A percentile compares a stretch with the other conserved stretches of the same genome.
Evolutionary conservation across 2,329 filamentous ascomycete genomes (phyloP).

Genomic region (Endocalyx cinctus): DNA sequence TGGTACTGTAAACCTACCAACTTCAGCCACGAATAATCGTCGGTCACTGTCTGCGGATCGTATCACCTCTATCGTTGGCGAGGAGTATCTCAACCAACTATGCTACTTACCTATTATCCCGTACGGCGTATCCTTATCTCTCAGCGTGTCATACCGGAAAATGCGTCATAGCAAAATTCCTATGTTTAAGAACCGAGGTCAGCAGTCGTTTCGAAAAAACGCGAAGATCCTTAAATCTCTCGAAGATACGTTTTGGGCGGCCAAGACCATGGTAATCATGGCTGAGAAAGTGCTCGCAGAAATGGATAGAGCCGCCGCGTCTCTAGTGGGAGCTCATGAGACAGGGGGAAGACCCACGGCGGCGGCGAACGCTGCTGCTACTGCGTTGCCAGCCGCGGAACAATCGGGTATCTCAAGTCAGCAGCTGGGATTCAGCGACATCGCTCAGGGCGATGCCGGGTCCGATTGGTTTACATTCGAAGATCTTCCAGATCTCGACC

Average conservation of each 20-base stretch:
- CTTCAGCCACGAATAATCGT: constrained; percentile 48
- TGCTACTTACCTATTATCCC: constrained; percentile 53
- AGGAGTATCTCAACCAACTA: constrained; percentile 43
- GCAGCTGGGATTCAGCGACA: no score
- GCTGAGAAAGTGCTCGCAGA: constrained; percentile 52
- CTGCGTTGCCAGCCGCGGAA: constrained; percentile 3
- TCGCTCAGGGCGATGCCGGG: background rate
- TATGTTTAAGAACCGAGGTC: constrained; percentile 53
- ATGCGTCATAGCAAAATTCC: constrained; percentile 57
- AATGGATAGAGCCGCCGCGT: constrained; percentile 50
- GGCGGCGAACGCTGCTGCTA: constrained; percentile 4
- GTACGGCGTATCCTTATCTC: constrained; percentile 56
- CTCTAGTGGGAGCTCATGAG: constrained; percentile 36
- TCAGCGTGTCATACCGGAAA: constrained; percentile 60
- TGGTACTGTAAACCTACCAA: constrained; percentile 37
- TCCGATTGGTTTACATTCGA: constrained; percentile 40
- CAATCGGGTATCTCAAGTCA: no score
- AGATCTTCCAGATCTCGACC: constrained; percentile 43
- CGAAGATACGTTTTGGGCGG: constrained; percentile 54
- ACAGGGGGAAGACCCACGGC: constrained; percentile 5
- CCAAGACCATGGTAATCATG: constrained; percentile 49
- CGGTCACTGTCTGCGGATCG: constrained; percentile 54
- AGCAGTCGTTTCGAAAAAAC: constrained; percentile 49
- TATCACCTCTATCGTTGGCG: constrained; percentile 49
- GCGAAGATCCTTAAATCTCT: constrained; percentile 49